A percentile compares a stretch with the other conserved stretches of the same genome.
Evolutionary conservation across 768 basidiomycete genomes (phyloP).

Genomic region (Auricularia auricula-judae): DNA sequence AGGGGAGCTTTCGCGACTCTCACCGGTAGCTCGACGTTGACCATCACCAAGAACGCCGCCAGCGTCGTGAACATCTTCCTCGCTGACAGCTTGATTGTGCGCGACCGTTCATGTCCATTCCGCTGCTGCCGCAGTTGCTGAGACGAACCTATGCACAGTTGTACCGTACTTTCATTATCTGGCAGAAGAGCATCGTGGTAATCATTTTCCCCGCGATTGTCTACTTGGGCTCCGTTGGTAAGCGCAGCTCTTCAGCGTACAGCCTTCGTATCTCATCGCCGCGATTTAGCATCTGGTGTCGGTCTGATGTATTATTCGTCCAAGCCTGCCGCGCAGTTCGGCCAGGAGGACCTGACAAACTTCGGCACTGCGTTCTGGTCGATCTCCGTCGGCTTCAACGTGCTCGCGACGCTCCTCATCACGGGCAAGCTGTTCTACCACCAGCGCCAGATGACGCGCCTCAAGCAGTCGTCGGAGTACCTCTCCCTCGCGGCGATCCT

Average conservation of each 20-base stretch:
- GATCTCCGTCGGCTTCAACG: slow-evolving; percentile 21
- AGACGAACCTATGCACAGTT: neutral
- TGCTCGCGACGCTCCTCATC: slow-evolving; percentile 25
- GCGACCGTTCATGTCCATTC: neutral
- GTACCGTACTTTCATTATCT: neutral
- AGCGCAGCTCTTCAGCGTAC: no score
- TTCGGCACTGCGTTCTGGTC: neutral
- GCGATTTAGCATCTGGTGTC: neutral
- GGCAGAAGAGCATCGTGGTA: neutral
- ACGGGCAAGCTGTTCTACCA: slow-evolving; percentile 14
- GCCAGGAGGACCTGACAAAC: neutral
- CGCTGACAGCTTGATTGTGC: neutral
- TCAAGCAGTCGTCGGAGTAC: slow-evolving; percentile 10
- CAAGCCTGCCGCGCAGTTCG: neutral
- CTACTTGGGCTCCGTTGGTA: neutral
- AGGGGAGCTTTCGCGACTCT: no score
- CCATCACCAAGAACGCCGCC: neutral
- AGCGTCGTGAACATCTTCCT: neutral
- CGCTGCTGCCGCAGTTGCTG: neutral
- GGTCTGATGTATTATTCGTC: neutral
- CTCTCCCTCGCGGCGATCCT: slow-evolving; percentile 15
- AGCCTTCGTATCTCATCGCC: no score
- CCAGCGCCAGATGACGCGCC: slow-evolving; percentile 11
- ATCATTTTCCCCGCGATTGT: neutral
- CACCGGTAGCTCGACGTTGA: no score